Base-by-base conservation (phyloP, 2,329 filamentous ascomycete species). In the Fusarium virguliforme region DNA sequence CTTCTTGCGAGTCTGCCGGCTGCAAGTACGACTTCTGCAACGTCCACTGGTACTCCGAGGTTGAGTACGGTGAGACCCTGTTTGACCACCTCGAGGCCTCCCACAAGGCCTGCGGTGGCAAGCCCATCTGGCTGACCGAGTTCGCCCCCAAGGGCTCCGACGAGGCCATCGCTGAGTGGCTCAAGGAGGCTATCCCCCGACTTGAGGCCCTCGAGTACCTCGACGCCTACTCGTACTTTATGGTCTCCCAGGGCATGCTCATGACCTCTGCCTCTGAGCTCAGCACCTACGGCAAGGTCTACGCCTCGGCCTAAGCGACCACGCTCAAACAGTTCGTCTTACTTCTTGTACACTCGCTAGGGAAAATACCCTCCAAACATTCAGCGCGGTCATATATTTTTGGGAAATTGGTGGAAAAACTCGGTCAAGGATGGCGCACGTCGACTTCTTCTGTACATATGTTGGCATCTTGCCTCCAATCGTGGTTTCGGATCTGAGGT, bases 41-140 rank as follows among this genome's bases (percentile, higher is more conserved):
- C 77, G 82, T 88, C 50, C 90, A 92, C 81, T 91, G 89, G 88
- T 92, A 92, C 81, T 86, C 85, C 54, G 79, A 79, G 41, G 81
- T 85, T 15, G 76, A 83, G 58, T 84, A 84, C 62, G 77, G 81
- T 28, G 79, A 84, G 43, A 83, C 81, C 67, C 89, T 92, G 80
- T 87, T 90, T 71, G 65, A 77, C 40, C 88, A 91, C 79, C 76
- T 91, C 61, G 70, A 82, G 66, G 67, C 83, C 32, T 85, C 86
- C 66, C 73, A 86, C 76, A 62, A 80, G 40, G 75, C 80, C 67
- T 88, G 86, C 26, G 69, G 59, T 77, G 75, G 80, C 46, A 81
- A 79, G 82, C 83, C 84, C 50, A 80, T 92, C 78, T 91, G 87
- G 87, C 81, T 92, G 62, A 91, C 89, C 62, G 90, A 92, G 84